Base-by-base conservation (phyloP, 2,329 filamentous ascomycete genomes). In the Fusarium secorum region DNA sequence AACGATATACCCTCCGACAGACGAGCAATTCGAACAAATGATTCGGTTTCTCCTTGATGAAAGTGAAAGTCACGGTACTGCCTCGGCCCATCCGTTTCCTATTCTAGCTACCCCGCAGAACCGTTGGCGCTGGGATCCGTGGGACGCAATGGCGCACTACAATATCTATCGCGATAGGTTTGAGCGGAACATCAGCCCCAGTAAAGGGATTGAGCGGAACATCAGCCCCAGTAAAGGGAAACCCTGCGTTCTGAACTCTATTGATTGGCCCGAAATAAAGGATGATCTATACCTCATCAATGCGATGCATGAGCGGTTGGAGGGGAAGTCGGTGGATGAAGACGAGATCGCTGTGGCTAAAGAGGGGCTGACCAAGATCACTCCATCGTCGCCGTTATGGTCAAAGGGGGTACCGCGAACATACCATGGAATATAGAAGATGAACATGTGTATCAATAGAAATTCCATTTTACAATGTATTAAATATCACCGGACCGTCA, bases 41-140 rank as follows among this genome's bases (percentile, higher is more conserved):
- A 42, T 66, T 5, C 11, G n/a, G 0, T 66, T 64, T 18, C 17
- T 65, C 6, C 18, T 66, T 1, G 30, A 30, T 2, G 2, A 32
- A 7, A n/a, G 2, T 17, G 28, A 52, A 1, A 18, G 3, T 7
- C 22, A 33, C 7, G 24, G 35, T 1, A 14, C 15, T 18, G 15
- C 32, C 18, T 11, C n/a, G 7, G 9, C 42, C 11, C 14, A 13
- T 10, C 65, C 62, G 13, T 32, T 68, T 3, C 61, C 61, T 13
- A 33, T 59, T 9, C 8, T 36, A 3, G 51, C 42, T 2, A 56
- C 49, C 2, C 22, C 35, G 1, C 24, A 66, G 32, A 68, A 68
- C 38, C 62, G 62, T 11, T 63, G 51, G 49, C 65, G 62, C 7
- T 66, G 62, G 62, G 48, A 52, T n/a, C 22, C 55, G 15, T 66